Base-by-base conservation (phyloP, 495 filamentous ascomycete species). In the Hypoxylon perforatum region DNA sequence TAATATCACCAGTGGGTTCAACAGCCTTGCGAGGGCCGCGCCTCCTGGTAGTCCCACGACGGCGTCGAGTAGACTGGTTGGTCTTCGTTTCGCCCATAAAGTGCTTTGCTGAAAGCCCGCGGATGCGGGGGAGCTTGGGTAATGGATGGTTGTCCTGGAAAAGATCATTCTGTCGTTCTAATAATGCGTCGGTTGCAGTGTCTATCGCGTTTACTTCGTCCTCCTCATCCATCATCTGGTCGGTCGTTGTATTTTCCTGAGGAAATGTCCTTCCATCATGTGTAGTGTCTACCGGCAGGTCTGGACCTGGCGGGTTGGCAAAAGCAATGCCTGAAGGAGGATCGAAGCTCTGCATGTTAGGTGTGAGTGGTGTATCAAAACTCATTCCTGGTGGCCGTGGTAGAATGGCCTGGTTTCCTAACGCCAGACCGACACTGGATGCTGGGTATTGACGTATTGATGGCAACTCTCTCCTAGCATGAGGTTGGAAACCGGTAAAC, bases 1-100 rank as follows among this genome's bases (percentile, higher is more conserved):
- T 91, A 77, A 94, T 92, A 59, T 94, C 88, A 8, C 85, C 85
- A 28, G 88, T 88, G 25, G 90, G 90, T 63, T 93, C 90, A 21
- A 88, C 77, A 5, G 89, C 84, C 71, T 87, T 88, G n/a, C 90
- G 86, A n/a, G 87, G 88, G 10, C 91, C 90, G 65, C 84, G 79
- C 65, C 81, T 69, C 1, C 56, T 67, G 8, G 64, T 67, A 2
- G 35, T 39, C 10, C 56, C 59, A 30, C 65, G 67, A 23, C 42
- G 33, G 18, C 61, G 46, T 57, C 28, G 70, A 11, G 30, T 5
- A 47, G 66, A 25, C n/a, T 50, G 66, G 2, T 36, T 21, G 8
- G 56, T 23, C 11, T 64, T 69, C 30, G 49, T 18, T 21, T 63
- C 63, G 30, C 14, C 39, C 17, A 36, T 28, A 11, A 70, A 59